Percentiles rank a stretch among this genome's conserved stretches.
These are phyloP conservation scores for Geosmithia morbida DNA, from an alignment of 2,329 filamentous ascomycete species.

Conservation along the genomic window DNA sequence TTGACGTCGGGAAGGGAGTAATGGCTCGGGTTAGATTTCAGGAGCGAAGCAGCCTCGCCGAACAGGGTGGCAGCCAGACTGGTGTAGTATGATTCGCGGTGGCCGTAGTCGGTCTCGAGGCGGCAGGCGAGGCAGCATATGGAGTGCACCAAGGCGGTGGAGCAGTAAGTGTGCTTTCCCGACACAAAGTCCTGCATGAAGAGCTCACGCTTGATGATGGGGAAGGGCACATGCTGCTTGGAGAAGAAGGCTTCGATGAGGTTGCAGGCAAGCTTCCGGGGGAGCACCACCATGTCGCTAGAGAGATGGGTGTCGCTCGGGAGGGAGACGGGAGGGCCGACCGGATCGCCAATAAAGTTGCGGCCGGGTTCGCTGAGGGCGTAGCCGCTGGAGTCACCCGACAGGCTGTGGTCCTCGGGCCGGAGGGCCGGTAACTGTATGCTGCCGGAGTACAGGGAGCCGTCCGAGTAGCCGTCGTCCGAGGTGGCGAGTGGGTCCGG, in stretches of 20 bases:
- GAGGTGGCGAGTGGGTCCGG: background rate
- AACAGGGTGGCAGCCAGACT: background rate
- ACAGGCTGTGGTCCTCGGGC: background rate
- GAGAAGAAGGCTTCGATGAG: background rate
- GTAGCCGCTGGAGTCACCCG: background rate
- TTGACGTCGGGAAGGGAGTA: conserved; percentile 1
- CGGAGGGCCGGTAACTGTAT: background rate
- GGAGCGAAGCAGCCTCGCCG: background rate
- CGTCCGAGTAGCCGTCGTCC: background rate
- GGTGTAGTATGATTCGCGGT: background rate
- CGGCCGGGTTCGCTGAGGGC: background rate
- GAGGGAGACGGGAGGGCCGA: background rate
- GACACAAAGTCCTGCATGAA: background rate
- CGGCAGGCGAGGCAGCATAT: conserved; percentile 1
- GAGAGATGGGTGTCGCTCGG: too few species aligned
- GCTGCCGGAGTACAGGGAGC: background rate
- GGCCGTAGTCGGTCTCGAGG: background rate
- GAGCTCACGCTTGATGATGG: background rate
- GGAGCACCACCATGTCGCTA: background rate
- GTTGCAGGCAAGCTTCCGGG: background rate
- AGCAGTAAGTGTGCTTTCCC: background rate
- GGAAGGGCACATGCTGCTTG: conserved; percentile 1
- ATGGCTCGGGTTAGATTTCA: background rate
- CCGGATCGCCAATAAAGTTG: background rate
- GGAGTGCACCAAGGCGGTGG: background rate